phyloP scores from a whole-genome alignment of 345 rosid genomes.

The Salix caprea region DNA sequence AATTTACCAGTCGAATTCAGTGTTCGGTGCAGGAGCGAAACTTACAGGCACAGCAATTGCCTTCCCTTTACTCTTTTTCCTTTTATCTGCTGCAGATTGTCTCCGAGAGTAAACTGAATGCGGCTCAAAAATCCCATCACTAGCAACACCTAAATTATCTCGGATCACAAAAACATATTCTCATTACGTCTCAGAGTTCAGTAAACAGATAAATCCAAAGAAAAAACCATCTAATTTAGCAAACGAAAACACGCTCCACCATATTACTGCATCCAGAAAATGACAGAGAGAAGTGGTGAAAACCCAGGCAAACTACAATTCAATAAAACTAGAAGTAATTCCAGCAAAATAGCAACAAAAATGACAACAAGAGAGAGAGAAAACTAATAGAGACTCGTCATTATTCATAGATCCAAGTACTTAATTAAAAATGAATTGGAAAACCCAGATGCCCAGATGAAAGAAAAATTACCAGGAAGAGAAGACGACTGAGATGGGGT shows the following conservation, averaged over 20 bases:
- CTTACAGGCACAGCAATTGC: conserved; percentile 21
- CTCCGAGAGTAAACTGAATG: conserved; percentile 38
- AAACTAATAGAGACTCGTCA: no score
- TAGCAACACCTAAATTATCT: not conserved
- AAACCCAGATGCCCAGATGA: not conserved
- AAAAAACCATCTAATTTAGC: not conserved
- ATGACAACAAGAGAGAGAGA: no score
- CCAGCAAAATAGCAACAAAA: no score
- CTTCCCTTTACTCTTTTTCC: conserved; percentile 34
- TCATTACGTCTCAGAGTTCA: not conserved
- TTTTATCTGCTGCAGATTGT: conserved; percentile 23
- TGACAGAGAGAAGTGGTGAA: not conserved
- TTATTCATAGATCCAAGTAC: no score
- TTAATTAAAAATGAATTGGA: not conserved
- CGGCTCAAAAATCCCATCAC: conserved; percentile 22
- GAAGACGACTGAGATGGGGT: not conserved
- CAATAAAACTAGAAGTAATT: no score
- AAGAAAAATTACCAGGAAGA: conserved; percentile 14
- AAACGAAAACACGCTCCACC: not conserved
- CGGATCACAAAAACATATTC: not conserved
- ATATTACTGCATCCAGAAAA: not conserved
- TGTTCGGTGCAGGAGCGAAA: conserved; percentile 25
- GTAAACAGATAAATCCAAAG: no score
- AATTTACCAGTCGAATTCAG: conserved; percentile 27
- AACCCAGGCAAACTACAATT: no score